A percentile compares a stretch with the other conserved stretches of the same genome.
Conservation (phyloP, 2,329 filamentous ascomycete species). For the Westerdykella ornata region DNA sequence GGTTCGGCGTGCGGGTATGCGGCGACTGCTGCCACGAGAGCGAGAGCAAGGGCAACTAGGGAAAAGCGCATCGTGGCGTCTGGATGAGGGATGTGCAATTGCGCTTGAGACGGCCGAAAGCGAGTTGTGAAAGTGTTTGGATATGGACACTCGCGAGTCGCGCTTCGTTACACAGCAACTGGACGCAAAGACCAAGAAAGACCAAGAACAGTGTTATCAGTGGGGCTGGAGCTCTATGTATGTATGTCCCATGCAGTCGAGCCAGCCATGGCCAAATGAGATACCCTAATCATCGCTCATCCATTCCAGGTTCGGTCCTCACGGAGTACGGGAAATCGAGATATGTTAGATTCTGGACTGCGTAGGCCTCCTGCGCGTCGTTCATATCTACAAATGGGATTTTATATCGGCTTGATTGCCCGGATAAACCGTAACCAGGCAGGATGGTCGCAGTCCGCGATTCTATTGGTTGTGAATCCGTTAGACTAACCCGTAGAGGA, state of each 20-base stretch:
- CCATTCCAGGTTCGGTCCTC: no score
- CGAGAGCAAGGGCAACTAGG: constrained; percentile 12
- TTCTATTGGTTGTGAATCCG: background rate
- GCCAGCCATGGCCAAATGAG: no score
- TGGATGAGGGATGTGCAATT: background rate
- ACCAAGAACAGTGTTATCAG: no score
- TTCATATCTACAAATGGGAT: background rate
- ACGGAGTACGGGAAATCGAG: no score
- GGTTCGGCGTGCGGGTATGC: constrained; percentile 15
- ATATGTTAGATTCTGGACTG: no score
- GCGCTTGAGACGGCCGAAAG: background rate
- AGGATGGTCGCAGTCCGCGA: background rate
- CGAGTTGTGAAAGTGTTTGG: background rate
- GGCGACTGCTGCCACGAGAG: constrained; percentile 11
- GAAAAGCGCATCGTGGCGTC: constrained; percentile 15
- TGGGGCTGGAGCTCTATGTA: no score
- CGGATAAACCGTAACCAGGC: background rate
- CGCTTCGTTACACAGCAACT: no score
- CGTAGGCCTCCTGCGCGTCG: background rate
- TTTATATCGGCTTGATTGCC: background rate
- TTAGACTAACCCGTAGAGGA: no score
- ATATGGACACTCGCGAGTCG: background rate
- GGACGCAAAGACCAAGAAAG: no score
- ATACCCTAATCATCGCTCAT: no score
- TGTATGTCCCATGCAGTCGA: no score